Percentiles rank a stretch among this genome's conserved stretches.
Evolutionary conservation across 2,329 filamentous ascomycete species (phyloP).

Genomic region (Xylaria hypoxylon): DNA sequence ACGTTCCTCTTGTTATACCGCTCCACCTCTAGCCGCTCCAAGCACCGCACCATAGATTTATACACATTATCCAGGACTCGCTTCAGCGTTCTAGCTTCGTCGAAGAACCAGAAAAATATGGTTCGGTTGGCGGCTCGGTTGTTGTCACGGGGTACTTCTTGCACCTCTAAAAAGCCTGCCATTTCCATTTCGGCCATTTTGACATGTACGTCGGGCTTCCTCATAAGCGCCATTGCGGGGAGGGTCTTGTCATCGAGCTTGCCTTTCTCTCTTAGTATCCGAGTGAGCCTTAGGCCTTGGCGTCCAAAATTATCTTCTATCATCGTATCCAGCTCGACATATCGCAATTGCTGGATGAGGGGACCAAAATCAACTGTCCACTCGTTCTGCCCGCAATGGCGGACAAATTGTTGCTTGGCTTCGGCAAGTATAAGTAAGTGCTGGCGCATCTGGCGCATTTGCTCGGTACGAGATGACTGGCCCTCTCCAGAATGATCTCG

Average conservation of each 20-base stretch:
- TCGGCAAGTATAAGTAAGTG: conserved; percentile 80
- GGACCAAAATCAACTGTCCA: conserved; percentile 88
- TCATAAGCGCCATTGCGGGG: conserved; percentile 82
- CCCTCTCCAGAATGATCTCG: conserved; percentile 62
- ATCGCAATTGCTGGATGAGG: conserved; percentile 76
- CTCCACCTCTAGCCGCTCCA: conserved; percentile 84
- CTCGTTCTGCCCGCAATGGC: conserved; percentile 74
- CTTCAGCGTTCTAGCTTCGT: conserved; percentile 76
- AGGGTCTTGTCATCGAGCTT: conserved; percentile 96
- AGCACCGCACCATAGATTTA: conserved; percentile 86
- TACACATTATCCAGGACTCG: conserved; percentile 84
- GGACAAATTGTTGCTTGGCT: conserved; percentile 75
- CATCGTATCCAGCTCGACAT: conserved; percentile 83
- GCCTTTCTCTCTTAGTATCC: conserved; percentile 86
- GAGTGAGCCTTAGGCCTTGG: conserved; percentile 82
- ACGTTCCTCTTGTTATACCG: conserved; percentile 77
- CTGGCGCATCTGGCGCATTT: conserved; percentile 72
- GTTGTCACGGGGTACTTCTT: conserved; percentile 92
- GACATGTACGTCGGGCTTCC: conserved; percentile 84
- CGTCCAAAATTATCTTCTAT: conserved; percentile 82
- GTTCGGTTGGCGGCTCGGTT: conserved; percentile 84
- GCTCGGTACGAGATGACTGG: conserved; percentile 56
- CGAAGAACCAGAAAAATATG: conserved; percentile 92
- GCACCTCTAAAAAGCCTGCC: conserved; percentile 86
- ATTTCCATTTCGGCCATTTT: conserved; percentile 89